A percentile compares a stretch with the other conserved stretches of the same genome.
phyloP scores from a whole-genome alignment of 2,329 filamentous ascomycete genomes.

The Penicillium sp. region DNA sequence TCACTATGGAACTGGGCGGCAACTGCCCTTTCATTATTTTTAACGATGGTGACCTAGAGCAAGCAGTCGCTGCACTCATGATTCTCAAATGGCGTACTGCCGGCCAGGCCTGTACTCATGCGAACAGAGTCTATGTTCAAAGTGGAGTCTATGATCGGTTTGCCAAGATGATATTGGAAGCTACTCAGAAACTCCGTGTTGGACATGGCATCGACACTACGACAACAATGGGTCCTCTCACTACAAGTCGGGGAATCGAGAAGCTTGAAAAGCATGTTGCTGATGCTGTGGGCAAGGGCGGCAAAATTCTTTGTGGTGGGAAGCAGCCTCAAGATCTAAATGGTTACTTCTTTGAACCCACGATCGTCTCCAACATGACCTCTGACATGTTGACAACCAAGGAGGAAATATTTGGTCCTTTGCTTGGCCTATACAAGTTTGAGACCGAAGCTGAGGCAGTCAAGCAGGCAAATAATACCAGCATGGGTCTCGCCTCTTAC shows the following conservation, averaged over 20 bases:
- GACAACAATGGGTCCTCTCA: conserved; percentile 63
- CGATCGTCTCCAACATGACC: conserved; percentile 62
- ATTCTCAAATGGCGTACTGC: conserved; percentile 40
- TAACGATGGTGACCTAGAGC: conserved; percentile 62
- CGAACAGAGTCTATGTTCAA: conserved; percentile 45
- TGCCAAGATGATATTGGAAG: conserved; percentile 51
- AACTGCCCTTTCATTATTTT: conserved; percentile 67
- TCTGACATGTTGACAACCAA: conserved; percentile 57
- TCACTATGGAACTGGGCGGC: conserved; percentile 64
- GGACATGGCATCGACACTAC: conserved; percentile 57
- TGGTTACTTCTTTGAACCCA: conserved; percentile 70
- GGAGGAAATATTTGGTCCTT: conserved; percentile 67
- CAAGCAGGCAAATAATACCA: conserved; percentile 60
- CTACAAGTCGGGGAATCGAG: conserved; percentile 56
- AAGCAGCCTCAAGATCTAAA: conserved; percentile 50
- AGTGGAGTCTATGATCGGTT: conserved; percentile 52
- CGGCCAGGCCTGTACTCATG: conserved; percentile 43
- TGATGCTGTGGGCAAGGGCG: conserved; percentile 66
- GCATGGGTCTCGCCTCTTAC: conserved; percentile 66
- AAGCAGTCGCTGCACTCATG: conserved; percentile 36
- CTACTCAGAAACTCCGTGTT: conserved; percentile 52
- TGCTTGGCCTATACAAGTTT: conserved; percentile 65
- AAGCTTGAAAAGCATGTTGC: conserved; percentile 60
- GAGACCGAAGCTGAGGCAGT: conserved; percentile 66
- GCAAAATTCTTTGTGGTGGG: conserved; percentile 63